Evolutionary conservation across 1,284 basidiomycete species (phyloP), one percentile per base, ranked within the genome.

Genomic region (Pholiota adiposa): DNA sequence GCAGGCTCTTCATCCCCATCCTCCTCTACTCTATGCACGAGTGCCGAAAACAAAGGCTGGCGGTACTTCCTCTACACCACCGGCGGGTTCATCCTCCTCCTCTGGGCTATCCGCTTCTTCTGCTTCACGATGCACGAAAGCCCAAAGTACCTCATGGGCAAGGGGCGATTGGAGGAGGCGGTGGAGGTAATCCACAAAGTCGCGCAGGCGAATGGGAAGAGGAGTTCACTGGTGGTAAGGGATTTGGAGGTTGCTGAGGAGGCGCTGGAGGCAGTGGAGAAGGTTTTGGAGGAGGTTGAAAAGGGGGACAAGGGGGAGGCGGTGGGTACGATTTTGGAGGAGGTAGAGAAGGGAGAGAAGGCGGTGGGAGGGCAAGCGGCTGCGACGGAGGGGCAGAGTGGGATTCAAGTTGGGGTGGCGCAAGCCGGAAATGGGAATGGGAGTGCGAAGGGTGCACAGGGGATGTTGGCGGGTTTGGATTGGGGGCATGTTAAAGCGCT

Each of bases 141-240:
- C 57, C 91, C 90, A 3, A 90, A 90, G 71, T 93, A 83, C 73
- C 80, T 95, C 51, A 85, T 94, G 77, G 86, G 86, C 9, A 83
- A 85, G 57, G 92, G 91, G 0, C 75, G 78, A 16, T 91, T 94
- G 63, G 82, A 80, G 23, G 82, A 88, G 49, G 93, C 92, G 0
- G 84, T 94, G 33, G 83, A 83, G 18, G 83, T 92, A 44, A 72
- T 95, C 9, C 83, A 89, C 63, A 81, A 79, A 25, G 83, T 95
- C 19, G 93, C 92, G 1, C 72, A 72, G 40, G 87, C 87, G 73
- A 95, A 96, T 70, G 80, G 85, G 1, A 81, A 65, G 51, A 74
- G 71, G 36, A 79, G 68, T 61, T 62, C 57, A 6, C 72, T 90
- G 41, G 83, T 77, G 1, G 51, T 86, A 12, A 83, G 85, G 52